Percentiles rank a stretch among this genome's conserved stretches.
Conservation (phyloP, 2,329 filamentous ascomycete genomes). For the Graphilbum fragrans region DNA sequence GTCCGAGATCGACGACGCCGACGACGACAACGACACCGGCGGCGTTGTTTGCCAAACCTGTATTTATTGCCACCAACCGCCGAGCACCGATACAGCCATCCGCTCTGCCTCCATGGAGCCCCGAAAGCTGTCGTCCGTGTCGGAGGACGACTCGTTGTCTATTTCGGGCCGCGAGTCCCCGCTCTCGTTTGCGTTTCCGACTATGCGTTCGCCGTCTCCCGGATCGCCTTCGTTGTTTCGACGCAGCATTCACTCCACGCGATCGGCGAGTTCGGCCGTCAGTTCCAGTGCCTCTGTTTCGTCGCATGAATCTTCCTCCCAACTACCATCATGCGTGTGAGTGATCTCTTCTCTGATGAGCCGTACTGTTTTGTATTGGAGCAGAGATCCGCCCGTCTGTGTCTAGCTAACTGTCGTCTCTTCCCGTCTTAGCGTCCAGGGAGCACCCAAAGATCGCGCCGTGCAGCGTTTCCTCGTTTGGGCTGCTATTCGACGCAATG, state of each 20-base stretch:
- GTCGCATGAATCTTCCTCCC: background rate
- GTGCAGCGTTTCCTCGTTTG: constrained; percentile 43
- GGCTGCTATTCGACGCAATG: constrained; percentile 43
- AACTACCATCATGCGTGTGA: constrained; percentile 11
- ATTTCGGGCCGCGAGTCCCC: constrained; percentile 1
- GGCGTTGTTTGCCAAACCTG: no score
- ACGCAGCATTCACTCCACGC: constrained; percentile 6
- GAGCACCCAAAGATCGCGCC: constrained; percentile 36
- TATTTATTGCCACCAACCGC: no score
- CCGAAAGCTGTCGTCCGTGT: constrained; percentile 10
- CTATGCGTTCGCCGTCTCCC: constrained; percentile 8
- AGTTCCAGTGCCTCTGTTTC: constrained; percentile 1
- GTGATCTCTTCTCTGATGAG: background rate
- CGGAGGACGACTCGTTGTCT: constrained; percentile 10
- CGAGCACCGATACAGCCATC: background rate
- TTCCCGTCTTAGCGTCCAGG: constrained; percentile 24
- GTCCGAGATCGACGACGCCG: no score
- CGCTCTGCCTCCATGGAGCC: constrained; percentile 1
- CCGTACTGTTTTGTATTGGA: background rate
- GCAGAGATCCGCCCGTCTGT: background rate
- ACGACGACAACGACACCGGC: no score
- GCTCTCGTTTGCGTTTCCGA: background rate
- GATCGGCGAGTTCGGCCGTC: background rate
- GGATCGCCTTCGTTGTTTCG: constrained; percentile 9
- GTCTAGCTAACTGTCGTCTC: background rate